Evolutionary conservation across 164 flowering plant genomes (phyloP), one percentile per base, ranked within the genome.

Genomic region (Macadamia tetraphylla): DNA sequence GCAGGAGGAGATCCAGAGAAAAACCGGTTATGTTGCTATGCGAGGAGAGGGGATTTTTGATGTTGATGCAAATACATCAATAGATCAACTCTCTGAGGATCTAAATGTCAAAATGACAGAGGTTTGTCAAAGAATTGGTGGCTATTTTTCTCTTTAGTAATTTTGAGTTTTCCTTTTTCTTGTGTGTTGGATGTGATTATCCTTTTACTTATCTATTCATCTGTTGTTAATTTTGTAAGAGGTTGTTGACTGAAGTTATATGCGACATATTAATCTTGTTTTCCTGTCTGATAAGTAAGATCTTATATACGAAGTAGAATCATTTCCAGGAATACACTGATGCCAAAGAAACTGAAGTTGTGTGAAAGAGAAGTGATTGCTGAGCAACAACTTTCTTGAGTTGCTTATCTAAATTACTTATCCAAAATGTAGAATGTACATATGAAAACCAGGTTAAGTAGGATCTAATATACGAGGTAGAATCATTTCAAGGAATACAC

Each of bases 31-130:
- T 73, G 77, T 95, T 69, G 96, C 92, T 8, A 92, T 86, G 97
- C 88, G 94, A 70, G 96, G 93, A 55, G 96, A 91, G 67, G 99
- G 99, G 13, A 71, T 92, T 62, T 95, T 67, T 85, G 99, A 95
- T 75, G 98, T 95, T 66, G 99, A 95, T 91, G 99, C 99, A 13
- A 95, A 91, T 79, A 95, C 99, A 58, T 87, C 98, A 9, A 95
- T 95, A 70, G 91, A 95, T 78, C 97, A 89, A 72, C 98, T 95
- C 40, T 95, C 97, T 53, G 98, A 95, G 80, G 99, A 95, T 63
- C 84, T 95, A 13, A 80, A 83, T 74, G 82, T 95, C 63, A 86
- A 87, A 79, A 78, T 95, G 87, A 90, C 96, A 6, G 99, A 95
- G 97, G 98, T 95, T 66, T 68, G 71, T 70, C 31, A 10, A 15